phyloP scores from a whole-genome alignment of 805 yeast genomes.

The Yamadazyma insecticola region DNA sequence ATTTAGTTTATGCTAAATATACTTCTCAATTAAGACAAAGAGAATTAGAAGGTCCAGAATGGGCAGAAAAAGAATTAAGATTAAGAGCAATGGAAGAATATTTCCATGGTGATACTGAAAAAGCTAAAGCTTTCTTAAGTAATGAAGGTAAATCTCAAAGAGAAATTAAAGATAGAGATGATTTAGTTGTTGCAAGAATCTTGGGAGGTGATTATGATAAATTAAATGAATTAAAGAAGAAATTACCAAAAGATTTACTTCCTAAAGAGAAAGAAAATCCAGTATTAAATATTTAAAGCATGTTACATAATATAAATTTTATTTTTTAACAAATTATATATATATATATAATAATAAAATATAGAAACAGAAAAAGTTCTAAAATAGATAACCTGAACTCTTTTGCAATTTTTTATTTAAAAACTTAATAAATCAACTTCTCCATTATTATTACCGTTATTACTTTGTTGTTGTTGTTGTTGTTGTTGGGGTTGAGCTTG shows the following conservation, averaged over 20 bases:
- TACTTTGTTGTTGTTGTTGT: slow-evolving; percentile 7
- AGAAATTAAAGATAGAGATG: slow-evolving; percentile 66
- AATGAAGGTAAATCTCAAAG: slow-evolving; percentile 48
- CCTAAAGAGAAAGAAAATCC: slow-evolving; percentile 32
- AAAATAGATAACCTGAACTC: slow-evolving; percentile 1
- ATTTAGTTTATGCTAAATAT: slow-evolving; percentile 48
- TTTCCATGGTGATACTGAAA: slow-evolving; percentile 46
- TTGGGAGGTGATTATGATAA: slow-evolving; percentile 81
- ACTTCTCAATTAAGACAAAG: slow-evolving; percentile 39
- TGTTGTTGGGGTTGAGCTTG: slow-evolving; percentile 7
- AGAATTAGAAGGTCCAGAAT: slow-evolving; percentile 48
- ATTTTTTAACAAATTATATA: slow-evolving; percentile 1
- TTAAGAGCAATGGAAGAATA: slow-evolving; percentile 68
- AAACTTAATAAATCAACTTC: slow-evolving; percentile 49
- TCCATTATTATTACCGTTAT: slow-evolving; percentile 20
- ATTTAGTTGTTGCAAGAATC: slow-evolving; percentile 73
- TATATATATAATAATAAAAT: slow-evolving; percentile 3
- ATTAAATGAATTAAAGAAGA: slow-evolving; percentile 53
- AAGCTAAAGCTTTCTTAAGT: slow-evolving; percentile 51
- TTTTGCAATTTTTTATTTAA: no score
- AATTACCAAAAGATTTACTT: slow-evolving; percentile 35
- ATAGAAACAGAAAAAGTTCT: neutral
- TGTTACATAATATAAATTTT: no score
- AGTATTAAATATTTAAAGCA: slow-evolving; percentile 30
- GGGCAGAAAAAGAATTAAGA: slow-evolving; percentile 83